phyloP scores from a whole-genome alignment of 2,329 filamentous ascomycete species.

The Hymenoscyphus linearis region DNA sequence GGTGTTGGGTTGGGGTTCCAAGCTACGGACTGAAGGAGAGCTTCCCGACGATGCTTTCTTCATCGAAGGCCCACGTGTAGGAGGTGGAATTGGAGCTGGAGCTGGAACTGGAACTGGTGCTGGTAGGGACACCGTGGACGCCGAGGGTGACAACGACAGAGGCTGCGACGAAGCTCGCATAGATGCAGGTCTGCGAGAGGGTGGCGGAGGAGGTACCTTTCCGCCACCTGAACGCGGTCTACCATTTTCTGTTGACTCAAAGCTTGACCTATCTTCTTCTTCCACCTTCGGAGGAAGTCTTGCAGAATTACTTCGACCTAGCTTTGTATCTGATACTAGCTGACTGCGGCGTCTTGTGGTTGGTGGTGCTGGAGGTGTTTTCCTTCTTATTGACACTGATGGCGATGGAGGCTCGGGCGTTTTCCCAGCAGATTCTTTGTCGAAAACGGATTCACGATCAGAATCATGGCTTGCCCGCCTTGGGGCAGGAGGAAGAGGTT shows the following conservation, averaged over 20 bases:
- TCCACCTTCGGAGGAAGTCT: slow-evolving; percentile 27
- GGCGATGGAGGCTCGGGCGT: slow-evolving; percentile 40
- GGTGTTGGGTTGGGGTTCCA: slow-evolving; percentile 21
- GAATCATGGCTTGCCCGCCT: slow-evolving; percentile 39
- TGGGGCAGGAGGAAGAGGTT: slow-evolving; percentile 55
- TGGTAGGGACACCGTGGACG: slow-evolving; percentile 33
- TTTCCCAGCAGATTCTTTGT: slow-evolving; percentile 49
- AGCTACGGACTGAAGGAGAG: slow-evolving; percentile 24
- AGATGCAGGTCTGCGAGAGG: slow-evolving; percentile 27
- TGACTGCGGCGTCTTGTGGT: slow-evolving; percentile 33
- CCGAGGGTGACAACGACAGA: slow-evolving; percentile 25
- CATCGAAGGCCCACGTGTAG: slow-evolving; percentile 23
- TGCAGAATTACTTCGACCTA: slow-evolving; percentile 19
- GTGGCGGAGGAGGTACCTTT: slow-evolving; percentile 31
- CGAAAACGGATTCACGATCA: slow-evolving; percentile 45
- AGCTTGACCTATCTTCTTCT: slow-evolving; percentile 22
- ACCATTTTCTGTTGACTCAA: slow-evolving; percentile 7
- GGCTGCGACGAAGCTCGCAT: slow-evolving; percentile 21
- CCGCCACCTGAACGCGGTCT: slow-evolving; percentile 18
- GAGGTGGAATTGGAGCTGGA: slow-evolving; percentile 35
- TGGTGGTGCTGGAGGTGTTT: slow-evolving; percentile 38
- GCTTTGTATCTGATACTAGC: slow-evolving; percentile 25
- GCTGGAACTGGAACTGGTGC: background rate
- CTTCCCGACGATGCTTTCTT: slow-evolving; percentile 16
- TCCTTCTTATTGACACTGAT: slow-evolving; percentile 28